phyloP scores from a whole-genome alignment of 257 asterid species.

The Solanum corneliomulleri region DNA sequence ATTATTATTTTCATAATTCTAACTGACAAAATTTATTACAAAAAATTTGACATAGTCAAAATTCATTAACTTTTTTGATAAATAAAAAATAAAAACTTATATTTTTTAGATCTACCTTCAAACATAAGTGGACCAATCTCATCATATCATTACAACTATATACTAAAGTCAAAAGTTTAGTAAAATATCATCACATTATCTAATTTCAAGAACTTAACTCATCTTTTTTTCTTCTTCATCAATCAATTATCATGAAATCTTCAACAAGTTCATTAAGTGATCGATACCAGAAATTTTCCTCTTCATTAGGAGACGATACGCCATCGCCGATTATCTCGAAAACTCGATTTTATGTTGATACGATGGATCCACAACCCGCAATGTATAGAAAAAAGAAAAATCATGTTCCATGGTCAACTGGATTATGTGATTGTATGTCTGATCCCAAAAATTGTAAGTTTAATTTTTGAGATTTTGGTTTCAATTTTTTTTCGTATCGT shows the following conservation, averaged over 20 bases:
- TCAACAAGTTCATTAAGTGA: neutral
- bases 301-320: neutral
- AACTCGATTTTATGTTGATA: neutral
- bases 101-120: neutral
- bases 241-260: neutral
- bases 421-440: constrained; percentile 61
- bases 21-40: too few species aligned
- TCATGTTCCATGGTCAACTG: constrained; percentile 64
- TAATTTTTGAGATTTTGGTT: too few species aligned
- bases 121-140: neutral
- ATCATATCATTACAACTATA: neutral
- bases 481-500: too few species aligned
- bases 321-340: constrained; percentile 15
- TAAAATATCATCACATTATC: neutral
- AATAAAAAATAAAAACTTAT: neutral
- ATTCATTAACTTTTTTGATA: too few species aligned
- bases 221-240: neutral
- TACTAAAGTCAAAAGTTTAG: neutral
- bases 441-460: constrained; percentile 55
- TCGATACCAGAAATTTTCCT: neutral
- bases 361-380: neutral
- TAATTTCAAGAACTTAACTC: neutral
- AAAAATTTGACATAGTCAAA: neutral
- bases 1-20: neutral
- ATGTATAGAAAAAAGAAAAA: constrained; percentile 14